phyloP scores from a whole-genome alignment of 176 grass and related monocot species.

The Cymbopogon citratus region DNA sequence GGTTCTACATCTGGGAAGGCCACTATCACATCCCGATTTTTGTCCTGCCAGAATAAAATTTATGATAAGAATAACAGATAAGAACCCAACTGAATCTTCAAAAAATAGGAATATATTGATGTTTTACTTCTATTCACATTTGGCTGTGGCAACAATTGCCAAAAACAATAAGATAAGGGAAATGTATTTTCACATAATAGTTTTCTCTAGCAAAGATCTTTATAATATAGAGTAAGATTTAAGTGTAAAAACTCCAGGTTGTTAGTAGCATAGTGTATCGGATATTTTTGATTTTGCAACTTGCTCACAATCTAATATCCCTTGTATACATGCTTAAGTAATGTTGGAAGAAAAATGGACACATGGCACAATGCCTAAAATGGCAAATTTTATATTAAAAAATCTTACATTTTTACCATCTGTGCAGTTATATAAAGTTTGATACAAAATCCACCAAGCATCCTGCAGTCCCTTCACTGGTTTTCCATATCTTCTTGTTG shows the following conservation, averaged over 20 bases:
- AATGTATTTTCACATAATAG: not conserved
- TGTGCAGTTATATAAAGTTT: slow-evolving; percentile 79
- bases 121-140: not conserved
- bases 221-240: not conserved
- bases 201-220: not conserved
- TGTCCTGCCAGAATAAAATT: slow-evolving; percentile 50
- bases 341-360: not conserved
- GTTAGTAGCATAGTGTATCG: not conserved
- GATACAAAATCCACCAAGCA: slow-evolving; percentile 75
- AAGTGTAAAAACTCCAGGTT: not conserved
- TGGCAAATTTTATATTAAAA: slow-evolving; percentile 21
- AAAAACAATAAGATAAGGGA: not conserved
- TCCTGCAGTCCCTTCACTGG: slow-evolving; percentile 49
- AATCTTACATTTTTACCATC: slow-evolving; percentile 69
- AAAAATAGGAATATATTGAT: not conserved
- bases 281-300: slow-evolving; percentile 10
- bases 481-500: slow-evolving; percentile 85
- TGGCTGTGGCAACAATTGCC: not conserved
- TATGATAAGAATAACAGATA: slow-evolving; percentile 16
- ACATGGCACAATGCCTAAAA: not conserved
- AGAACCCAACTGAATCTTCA: not conserved
- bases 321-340: not conserved
- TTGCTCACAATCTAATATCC: not conserved
- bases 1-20: slow-evolving; percentile 90
- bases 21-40: slow-evolving; percentile 84